Base-by-base conservation (phyloP, 345 rosid species). In the Hibiscus mutabilis region DNA sequence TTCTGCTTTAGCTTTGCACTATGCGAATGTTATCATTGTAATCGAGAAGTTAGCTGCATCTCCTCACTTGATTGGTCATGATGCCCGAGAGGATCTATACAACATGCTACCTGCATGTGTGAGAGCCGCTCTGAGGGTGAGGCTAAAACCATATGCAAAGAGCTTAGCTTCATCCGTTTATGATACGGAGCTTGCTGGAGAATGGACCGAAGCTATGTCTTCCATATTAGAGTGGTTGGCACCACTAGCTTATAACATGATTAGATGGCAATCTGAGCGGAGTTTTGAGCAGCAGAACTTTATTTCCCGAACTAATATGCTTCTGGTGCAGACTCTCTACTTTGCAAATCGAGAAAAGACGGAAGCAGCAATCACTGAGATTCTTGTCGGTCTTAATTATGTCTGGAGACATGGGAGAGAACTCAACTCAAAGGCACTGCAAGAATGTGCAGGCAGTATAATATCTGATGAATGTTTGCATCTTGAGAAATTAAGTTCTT, bases 171-270 rank as follows among this genome's bases (percentile, higher is more conserved):
- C 94, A 14, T 80, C 88, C 4, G 80, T 66, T 76, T 88, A 82
- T 71, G 94, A 92, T 74, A 68, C 87, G 10, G 77, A 29, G 68
- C 97, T 95, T 73, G 97, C 94, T 4, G 85, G 78, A 13, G 94
- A 92, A 68, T 90, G 98, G 98, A 90, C 82, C 16, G 89, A 83
- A 3, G 97, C 98, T 47, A 84, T 95, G 80, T 56, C 90, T 4
- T 67, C 90, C 9, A 95, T 87, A 68, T 76, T 95, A 73, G 98
- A 95, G 69, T 95, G 99, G 99, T 69, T 95, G 78, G 90, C 91
- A 44, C 99, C 99, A 16, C 90, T 95, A 58, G 99, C 99, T 73
- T 97, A 95, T 79, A 92, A 83, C 83, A 95, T 95, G 98, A 89
- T 92, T 67, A 75, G 92, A 72, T 95, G 99, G 99, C 99, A 95